A percentile compares a stretch with the other conserved stretches of the same genome.
Conservation (phyloP, 1,284 basidiomycete genomes). For the Sparassis latifolia region DNA sequence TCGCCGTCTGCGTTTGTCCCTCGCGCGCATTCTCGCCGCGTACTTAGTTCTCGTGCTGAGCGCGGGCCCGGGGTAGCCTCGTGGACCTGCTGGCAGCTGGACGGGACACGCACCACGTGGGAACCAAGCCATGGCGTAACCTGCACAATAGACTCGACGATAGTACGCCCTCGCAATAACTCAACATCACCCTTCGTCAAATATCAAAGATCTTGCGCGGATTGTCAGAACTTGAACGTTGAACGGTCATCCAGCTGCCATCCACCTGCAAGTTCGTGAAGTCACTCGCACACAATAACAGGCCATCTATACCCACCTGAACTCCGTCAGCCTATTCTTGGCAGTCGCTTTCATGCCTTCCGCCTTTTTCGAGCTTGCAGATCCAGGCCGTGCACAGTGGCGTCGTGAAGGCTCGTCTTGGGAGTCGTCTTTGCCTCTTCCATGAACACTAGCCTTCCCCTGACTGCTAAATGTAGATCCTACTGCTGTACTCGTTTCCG, state of each 20-base stretch:
- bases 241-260: slow-evolving; percentile 9
- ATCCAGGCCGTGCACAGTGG: slow-evolving; percentile 14
- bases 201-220: slow-evolving; percentile 7
- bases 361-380: slow-evolving; percentile 10
- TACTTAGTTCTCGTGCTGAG: no score
- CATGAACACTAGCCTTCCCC: slow-evolving; percentile 16
- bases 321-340: slow-evolving; percentile 23
- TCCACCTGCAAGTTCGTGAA: slow-evolving; percentile 15
- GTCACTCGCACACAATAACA: slow-evolving; percentile 7
- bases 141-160: slow-evolving; percentile 5
- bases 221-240: slow-evolving; percentile 6
- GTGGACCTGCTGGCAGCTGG: no score
- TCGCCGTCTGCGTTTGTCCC: no score
- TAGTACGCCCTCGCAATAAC: slow-evolving; percentile 1
- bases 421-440: slow-evolving; percentile 15
- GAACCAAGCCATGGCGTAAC: no score
- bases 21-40: no score
- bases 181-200: neutral
- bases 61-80: no score
- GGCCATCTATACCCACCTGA: slow-evolving; percentile 21
- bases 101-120: no score
- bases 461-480: slow-evolving; percentile 20
- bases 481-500: slow-evolving; percentile 8
- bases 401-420: slow-evolving; percentile 9
- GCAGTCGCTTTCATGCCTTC: slow-evolving; percentile 10